Evolutionary conservation across 2,329 filamentous ascomycete genomes (phyloP).

Genomic region (Botrytis medusae): DNA sequence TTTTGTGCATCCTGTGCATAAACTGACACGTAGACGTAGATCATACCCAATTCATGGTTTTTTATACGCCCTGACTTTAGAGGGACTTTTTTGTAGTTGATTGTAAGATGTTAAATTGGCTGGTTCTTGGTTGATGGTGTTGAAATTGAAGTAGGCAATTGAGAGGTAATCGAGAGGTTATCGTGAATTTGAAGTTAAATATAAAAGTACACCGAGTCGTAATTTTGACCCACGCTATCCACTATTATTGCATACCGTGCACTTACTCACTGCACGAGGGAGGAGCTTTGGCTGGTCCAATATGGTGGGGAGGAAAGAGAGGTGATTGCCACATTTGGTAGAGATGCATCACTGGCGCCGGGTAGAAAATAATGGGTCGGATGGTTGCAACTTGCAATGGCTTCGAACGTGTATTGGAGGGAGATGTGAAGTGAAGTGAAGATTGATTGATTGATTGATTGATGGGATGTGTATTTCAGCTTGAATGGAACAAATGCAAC

Average conservation of each 20-base stretch:
- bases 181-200: not conserved
- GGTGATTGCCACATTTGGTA: conserved; percentile 17
- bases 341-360: not conserved
- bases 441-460: not conserved
- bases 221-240: conserved; percentile 8
- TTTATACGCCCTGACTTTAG: not conserved
- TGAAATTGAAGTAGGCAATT: not conserved
- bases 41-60: conserved; percentile 1
- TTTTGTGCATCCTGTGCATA: conserved; percentile 18
- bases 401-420: not conserved
- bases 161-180: not conserved
- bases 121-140: not conserved
- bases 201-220: not conserved
- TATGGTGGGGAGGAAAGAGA: conserved; percentile 4
- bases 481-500: not conserved
- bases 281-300: conserved; percentile 2
- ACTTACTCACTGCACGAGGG: conserved; percentile 3
- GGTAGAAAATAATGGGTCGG: conserved; percentile 1
- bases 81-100: not conserved
- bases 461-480: not conserved
- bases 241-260: not conserved
- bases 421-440: not conserved
- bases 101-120: not conserved
- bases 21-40: conserved; percentile 20
- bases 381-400: not conserved